A percentile compares a stretch with the other conserved stretches of the same genome.
Conservation (phyloP, 768 basidiomycete species). For the Boletus barrowsii region DNA sequence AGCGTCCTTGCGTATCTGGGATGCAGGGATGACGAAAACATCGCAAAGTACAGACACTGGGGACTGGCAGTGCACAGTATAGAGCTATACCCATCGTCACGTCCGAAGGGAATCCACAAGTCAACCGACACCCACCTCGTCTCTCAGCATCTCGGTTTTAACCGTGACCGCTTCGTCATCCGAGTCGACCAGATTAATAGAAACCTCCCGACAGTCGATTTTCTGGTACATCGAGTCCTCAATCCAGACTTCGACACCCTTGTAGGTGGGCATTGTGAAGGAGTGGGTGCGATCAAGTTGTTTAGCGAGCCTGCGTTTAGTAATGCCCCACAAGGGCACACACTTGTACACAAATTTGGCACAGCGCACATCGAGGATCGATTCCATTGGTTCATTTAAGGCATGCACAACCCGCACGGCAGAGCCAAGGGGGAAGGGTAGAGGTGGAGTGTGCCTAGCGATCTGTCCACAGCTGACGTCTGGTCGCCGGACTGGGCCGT, state of each 20-base stretch:
- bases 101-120: not conserved
- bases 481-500: not conserved
- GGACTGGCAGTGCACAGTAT: conserved; percentile 17
- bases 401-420: not conserved
- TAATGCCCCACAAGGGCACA: not conserved
- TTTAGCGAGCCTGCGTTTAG: not conserved
- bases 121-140: conserved; percentile 4
- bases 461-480: not conserved
- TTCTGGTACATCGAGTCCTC: conserved; percentile 13
- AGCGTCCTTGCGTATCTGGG: not conserved
- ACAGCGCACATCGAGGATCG: not conserved
- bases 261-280: conserved; percentile 14
- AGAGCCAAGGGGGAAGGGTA: not conserved
- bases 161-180: conserved; percentile 8
- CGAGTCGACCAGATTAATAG: conserved; percentile 8
- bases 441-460: not conserved
- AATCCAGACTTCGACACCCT: conserved; percentile 16
- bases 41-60: conserved; percentile 16
- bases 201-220: not conserved
- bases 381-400: not conserved
- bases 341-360: conserved; percentile 7
- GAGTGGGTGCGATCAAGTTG: not conserved
- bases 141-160: conserved; percentile 8
- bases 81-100: conserved; percentile 1
- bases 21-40: conserved; percentile 4